These are phyloP conservation scores for Cymbomonas tetramitiformis DNA, from an alignment of 139 green algal species.

Conservation along the genomic window DNA sequence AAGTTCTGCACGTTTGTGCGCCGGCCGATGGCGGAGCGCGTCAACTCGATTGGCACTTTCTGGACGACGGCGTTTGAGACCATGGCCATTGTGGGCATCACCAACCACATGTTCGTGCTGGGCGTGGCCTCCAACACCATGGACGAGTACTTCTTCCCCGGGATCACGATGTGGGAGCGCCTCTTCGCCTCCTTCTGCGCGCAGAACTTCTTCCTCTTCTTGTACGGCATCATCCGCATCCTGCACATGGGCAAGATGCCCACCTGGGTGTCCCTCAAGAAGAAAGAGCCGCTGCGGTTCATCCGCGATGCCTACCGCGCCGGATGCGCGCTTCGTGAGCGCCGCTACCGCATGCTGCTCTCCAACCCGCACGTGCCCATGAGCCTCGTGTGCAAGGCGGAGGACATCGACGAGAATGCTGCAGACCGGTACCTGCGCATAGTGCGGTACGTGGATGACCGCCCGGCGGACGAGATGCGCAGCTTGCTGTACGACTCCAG, in stretches of 20 bases:
- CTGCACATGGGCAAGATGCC: conserved; percentile 4
- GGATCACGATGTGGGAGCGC: conserved; percentile 5
- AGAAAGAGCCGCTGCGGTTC: conserved; percentile 20
- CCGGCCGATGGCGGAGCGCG: conserved; percentile 9
- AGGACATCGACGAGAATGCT: conserved; percentile 13
- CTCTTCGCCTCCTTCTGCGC: conserved; percentile 8
- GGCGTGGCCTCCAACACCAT: conserved; percentile 11
- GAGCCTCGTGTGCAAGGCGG: background rate
- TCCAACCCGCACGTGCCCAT: background rate
- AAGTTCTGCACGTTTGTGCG: conserved; percentile 16
- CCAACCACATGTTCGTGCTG: conserved; percentile 22
- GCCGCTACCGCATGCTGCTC: conserved; percentile 5
- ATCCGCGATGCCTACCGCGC: conserved; percentile 16
- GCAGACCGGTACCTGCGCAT: conserved; percentile 13
- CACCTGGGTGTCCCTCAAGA: background rate
- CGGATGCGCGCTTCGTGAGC: conserved; percentile 6
- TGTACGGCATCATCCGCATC: background rate
- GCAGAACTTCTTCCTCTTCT: conserved; percentile 10
- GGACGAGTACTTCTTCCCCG: conserved; percentile 17
- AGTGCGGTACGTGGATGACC: conserved; percentile 12
- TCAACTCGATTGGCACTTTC: conserved; percentile 2
- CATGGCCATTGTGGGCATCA: conserved; percentile 3
- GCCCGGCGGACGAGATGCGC: background rate
- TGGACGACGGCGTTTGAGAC: conserved; percentile 3
- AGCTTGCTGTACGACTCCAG: conserved; percentile 9